These are phyloP conservation scores for Physcomitrium patens DNA, from an alignment of 225 moss, liverwort and hornwort species.

Conservation along the genomic window DNA sequence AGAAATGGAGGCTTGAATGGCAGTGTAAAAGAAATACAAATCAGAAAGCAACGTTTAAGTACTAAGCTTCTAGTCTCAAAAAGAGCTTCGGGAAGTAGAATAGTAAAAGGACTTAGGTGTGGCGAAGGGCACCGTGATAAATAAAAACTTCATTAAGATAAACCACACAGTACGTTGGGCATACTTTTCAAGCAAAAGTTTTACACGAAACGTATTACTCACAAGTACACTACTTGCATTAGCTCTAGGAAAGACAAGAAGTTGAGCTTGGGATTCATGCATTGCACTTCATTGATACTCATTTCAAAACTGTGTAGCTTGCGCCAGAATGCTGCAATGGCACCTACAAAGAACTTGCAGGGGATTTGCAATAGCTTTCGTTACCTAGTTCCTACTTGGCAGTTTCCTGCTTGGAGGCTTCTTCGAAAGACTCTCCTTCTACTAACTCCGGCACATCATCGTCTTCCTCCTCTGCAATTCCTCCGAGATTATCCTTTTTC, in stretches of 20 bases:
- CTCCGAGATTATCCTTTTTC: slow-evolving; percentile 54
- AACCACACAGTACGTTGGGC: not conserved
- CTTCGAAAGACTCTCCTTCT: slow-evolving; percentile 59
- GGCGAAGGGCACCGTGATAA: not conserved
- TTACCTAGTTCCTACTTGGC: slow-evolving; percentile 41
- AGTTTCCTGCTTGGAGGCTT: slow-evolving; percentile 48
- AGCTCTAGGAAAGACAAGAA: slow-evolving; percentile 11
- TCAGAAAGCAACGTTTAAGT: not conserved
- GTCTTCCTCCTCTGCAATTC: slow-evolving; percentile 60
- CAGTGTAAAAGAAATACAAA: not conserved
- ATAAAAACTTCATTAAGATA: not conserved
- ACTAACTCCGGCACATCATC: slow-evolving; percentile 60
- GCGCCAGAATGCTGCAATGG: slow-evolving; percentile 37
- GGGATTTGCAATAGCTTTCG: slow-evolving; percentile 25
- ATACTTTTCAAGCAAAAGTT: not conserved
- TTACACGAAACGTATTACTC: not conserved
- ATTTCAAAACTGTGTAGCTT: slow-evolving; percentile 49
- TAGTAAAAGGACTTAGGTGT: not conserved
- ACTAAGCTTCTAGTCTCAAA: not conserved
- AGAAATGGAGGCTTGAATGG: not conserved
- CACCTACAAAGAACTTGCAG: slow-evolving; percentile 30
- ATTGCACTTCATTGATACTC: slow-evolving; percentile 31
- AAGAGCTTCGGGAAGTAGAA: not conserved
- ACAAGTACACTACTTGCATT: not conserved
- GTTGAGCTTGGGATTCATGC: slow-evolving; percentile 29